Conservation (phyloP, 768 basidiomycete genomes). For the Rubroboletus satanas region DNA sequence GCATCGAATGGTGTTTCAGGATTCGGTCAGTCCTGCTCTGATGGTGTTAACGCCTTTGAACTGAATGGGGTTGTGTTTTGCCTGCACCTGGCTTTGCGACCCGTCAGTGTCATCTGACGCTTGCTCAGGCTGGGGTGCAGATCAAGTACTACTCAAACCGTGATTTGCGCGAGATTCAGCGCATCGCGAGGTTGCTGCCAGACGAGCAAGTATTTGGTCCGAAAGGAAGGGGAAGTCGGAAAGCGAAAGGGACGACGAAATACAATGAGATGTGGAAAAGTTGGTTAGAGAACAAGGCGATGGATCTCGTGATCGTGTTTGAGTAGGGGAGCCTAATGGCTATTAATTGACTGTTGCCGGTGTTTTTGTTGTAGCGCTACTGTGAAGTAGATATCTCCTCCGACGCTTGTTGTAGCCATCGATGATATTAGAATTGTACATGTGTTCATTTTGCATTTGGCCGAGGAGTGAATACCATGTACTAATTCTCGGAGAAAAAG, state of each 20-base stretch:
- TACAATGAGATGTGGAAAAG: slow-evolving; percentile 38
- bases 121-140: slow-evolving; percentile 29
- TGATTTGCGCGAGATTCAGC: slow-evolving; percentile 39
- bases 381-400: background rate
- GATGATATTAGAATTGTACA: no score
- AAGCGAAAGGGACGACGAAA: slow-evolving; percentile 18
- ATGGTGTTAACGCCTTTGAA: background rate
- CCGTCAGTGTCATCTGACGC: slow-evolving; percentile 34
- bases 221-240: background rate
- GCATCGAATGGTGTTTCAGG: slow-evolving; percentile 44
- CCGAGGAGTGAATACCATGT: background rate
- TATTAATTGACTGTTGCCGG: background rate
- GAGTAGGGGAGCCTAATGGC: slow-evolving; percentile 8
- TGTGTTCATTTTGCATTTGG: background rate
- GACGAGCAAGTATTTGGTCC: slow-evolving; percentile 36
- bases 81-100: background rate
- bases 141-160: slow-evolving; percentile 37
- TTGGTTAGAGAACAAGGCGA: slow-evolving; percentile 37
- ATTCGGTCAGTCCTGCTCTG: slow-evolving; percentile 33
- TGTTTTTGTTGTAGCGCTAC: background rate
- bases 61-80: background rate
- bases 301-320: slow-evolving; percentile 35
- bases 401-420: background rate
- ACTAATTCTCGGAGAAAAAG: slow-evolving; percentile 1
- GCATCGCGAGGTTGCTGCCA: slow-evolving; percentile 39